Conservation (phyloP, 345 rosid genomes). For the Clausena lansium region DNA sequence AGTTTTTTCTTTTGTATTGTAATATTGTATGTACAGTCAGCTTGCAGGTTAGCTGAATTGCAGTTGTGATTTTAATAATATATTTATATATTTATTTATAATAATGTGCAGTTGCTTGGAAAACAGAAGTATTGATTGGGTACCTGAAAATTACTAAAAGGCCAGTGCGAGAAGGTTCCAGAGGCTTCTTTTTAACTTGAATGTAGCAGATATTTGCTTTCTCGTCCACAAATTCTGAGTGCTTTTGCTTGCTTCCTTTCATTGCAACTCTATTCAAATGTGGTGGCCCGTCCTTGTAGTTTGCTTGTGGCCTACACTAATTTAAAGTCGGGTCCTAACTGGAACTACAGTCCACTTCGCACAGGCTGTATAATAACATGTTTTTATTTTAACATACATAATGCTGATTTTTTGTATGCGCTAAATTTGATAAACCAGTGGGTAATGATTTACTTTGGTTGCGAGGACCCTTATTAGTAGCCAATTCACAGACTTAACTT, state of each 20-base stretch:
- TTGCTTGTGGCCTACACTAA: background rate
- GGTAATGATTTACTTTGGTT: background rate
- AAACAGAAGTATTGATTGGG: background rate
- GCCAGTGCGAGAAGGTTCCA: slow-evolving; percentile 8
- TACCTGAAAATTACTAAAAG: background rate
- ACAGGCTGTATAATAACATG: too few relatives aligned
- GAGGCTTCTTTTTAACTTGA: slow-evolving; percentile 9
- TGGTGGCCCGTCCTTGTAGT: slow-evolving; percentile 7
- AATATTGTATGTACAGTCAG: background rate
- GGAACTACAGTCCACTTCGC: background rate
- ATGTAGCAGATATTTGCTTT: background rate
- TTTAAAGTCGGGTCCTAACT: background rate
- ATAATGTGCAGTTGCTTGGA: background rate
- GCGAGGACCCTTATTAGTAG: background rate
- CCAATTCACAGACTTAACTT: background rate
- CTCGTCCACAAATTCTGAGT: background rate
- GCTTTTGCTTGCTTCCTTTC: background rate
- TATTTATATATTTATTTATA: too few relatives aligned
- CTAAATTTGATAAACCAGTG: too few relatives aligned
- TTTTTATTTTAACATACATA: too few relatives aligned
- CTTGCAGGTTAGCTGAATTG: background rate
- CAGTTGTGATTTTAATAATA: too few relatives aligned
- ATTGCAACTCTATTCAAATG: background rate
- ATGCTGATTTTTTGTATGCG: too few relatives aligned
- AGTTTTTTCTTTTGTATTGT: too few relatives aligned